Percentiles rank a stretch among this genome's conserved stretches.
These are phyloP conservation scores for Arthrobotrys sphaeroides DNA, from an alignment of 2,329 filamentous ascomycete genomes.

Conservation along the genomic window DNA sequence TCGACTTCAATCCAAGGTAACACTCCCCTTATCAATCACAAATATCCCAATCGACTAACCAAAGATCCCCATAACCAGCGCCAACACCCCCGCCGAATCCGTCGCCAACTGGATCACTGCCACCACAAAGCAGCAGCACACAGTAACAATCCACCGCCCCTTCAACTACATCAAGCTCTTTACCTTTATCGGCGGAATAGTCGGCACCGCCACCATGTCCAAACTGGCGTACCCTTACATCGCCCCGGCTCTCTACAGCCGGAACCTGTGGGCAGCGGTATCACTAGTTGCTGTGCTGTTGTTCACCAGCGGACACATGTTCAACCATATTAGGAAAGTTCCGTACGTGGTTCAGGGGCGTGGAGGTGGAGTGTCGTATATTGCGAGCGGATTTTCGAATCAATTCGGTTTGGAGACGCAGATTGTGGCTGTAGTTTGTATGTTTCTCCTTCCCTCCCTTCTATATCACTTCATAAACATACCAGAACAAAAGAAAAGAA, in stretches of 20 bases:
- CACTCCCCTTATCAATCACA: slow-evolving; percentile 60
- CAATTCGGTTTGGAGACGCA: slow-evolving; percentile 96
- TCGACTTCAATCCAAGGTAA: slow-evolving; percentile 64
- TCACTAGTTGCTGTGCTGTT: slow-evolving; percentile 88
- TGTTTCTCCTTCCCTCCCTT: slow-evolving; percentile 62
- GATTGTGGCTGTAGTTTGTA: slow-evolving; percentile 92
- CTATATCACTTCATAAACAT: slow-evolving; percentile 2
- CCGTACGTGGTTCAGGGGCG: slow-evolving; percentile 90
- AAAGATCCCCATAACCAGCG: slow-evolving; percentile 1
- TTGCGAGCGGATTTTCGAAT: slow-evolving; percentile 89
- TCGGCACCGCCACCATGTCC: slow-evolving; percentile 75
- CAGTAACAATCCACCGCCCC: slow-evolving; percentile 81
- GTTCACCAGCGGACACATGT: slow-evolving; percentile 98
- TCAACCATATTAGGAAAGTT: slow-evolving; percentile 96
- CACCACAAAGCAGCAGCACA: slow-evolving; percentile 71
- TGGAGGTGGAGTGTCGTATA: slow-evolving; percentile 85
- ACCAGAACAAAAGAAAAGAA: slow-evolving; percentile 2
- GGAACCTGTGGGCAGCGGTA: slow-evolving; percentile 91
- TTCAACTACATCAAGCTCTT: slow-evolving; percentile 85
- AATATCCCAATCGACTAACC: neutral
- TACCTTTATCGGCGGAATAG: slow-evolving; percentile 72
- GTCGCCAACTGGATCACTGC: slow-evolving; percentile 74
- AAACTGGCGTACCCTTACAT: slow-evolving; percentile 80
- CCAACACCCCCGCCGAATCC: slow-evolving; percentile 55
- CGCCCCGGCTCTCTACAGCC: slow-evolving; percentile 82